Evolutionary conservation across 495 filamentous ascomycete genomes (phyloP).

Genomic region (Bombardia bombarda): DNA sequence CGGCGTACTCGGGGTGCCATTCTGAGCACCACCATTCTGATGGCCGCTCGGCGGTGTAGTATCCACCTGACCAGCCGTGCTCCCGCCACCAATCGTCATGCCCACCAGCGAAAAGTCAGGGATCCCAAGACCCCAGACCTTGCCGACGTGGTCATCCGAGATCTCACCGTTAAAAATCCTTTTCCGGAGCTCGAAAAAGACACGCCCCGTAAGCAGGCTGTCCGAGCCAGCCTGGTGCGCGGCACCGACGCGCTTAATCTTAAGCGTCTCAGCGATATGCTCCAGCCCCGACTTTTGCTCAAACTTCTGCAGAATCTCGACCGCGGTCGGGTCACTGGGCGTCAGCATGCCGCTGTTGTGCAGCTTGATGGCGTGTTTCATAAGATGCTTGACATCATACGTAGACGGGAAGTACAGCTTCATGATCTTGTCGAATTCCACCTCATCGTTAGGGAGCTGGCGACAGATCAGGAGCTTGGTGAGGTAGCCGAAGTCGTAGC

Average conservation of each 20-base stretch:
- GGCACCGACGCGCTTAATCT: conserved; percentile 74
- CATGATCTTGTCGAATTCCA: conserved; percentile 75
- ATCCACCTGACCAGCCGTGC: conserved; percentile 10
- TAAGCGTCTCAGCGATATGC: conserved; percentile 86
- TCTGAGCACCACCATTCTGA: conserved; percentile 23
- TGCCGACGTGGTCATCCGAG: conserved; percentile 65
- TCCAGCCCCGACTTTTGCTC: conserved; percentile 84
- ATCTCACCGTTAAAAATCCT: conserved; percentile 79
- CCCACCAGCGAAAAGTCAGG: conserved; percentile 45
- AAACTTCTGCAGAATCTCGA: conserved; percentile 66
- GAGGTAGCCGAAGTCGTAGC: conserved; percentile 96
- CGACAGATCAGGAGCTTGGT: conserved; percentile 83
- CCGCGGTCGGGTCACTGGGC: conserved; percentile 52
- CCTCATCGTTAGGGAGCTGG: conserved; percentile 76
- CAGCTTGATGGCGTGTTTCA: conserved; percentile 58
- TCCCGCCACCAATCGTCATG: conserved; percentile 32
- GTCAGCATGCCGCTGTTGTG: conserved; percentile 61
- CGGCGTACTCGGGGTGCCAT: conserved; percentile 65
- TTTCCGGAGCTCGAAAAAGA: conserved; percentile 84
- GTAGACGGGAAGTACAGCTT: conserved; percentile 86
- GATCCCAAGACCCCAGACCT: conserved; percentile 74
- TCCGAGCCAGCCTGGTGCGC: conserved; percentile 90
- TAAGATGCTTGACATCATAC: conserved; percentile 95
- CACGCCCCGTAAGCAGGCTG: conserved; percentile 82
- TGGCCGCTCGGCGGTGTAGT: conserved; percentile 33